phyloP scores from a whole-genome alignment of 2,329 filamentous ascomycete genomes.

The Claviceps pusilla region DNA sequence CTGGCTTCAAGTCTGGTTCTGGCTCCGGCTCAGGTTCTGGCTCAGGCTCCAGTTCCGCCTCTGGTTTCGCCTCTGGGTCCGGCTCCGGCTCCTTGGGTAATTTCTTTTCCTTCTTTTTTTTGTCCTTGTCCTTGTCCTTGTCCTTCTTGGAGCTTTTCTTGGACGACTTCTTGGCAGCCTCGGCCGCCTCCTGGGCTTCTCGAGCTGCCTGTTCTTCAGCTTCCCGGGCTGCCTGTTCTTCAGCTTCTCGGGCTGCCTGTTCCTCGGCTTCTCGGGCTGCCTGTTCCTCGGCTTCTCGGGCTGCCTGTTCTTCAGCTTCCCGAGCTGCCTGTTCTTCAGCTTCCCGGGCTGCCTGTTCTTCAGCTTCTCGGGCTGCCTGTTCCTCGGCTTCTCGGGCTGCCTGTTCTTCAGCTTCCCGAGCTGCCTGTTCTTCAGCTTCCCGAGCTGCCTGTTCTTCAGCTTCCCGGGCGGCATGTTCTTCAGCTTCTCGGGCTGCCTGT shows the following conservation, averaged over 20 bases:
- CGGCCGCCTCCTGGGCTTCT: slow-evolving; percentile 12
- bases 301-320: slow-evolving; percentile 20
- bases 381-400: not conserved
- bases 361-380: slow-evolving; percentile 6
- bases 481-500: slow-evolving; percentile 2
- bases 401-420: not conserved
- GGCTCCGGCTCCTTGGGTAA: slow-evolving; percentile 8
- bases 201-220: slow-evolving; percentile 16
- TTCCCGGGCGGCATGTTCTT: not conserved
- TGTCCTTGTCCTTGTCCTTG: slow-evolving; percentile 11
- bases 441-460: slow-evolving; percentile 3
- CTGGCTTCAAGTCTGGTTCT: slow-evolving; percentile 22
- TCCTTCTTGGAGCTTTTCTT: slow-evolving; percentile 24
- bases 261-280: not conserved
- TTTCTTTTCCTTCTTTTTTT: slow-evolving; percentile 9
- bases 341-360: slow-evolving; percentile 17
- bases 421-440: slow-evolving; percentile 20
- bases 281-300: not conserved
- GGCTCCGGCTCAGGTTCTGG: slow-evolving; percentile 8
- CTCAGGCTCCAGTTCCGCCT: slow-evolving; percentile 7
- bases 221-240: slow-evolving; percentile 10
- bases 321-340: slow-evolving; percentile 26
- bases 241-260: not conserved
- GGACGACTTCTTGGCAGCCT: slow-evolving; percentile 21
- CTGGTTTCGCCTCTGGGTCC: slow-evolving; percentile 5